A percentile compares a stretch with the other conserved stretches of the same genome.
These are phyloP conservation scores for Davidsoniella virescens DNA, from an alignment of 2,329 filamentous ascomycete species.

Conservation along the genomic window DNA sequence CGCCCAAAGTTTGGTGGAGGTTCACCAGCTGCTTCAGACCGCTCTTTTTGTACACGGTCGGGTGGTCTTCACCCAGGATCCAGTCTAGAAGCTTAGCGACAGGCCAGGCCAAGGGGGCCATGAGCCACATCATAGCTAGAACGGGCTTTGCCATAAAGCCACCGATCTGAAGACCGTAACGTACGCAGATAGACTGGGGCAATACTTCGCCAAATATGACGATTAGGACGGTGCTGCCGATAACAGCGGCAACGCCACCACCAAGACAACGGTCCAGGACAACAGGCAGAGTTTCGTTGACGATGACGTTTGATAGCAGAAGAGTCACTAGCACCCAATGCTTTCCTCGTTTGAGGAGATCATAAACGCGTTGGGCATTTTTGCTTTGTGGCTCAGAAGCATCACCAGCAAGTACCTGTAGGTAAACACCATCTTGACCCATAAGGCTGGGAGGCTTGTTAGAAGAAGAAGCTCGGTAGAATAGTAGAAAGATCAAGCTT, in stretches of 20 bases:
- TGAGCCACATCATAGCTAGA: constrained; percentile 75
- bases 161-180: constrained; percentile 87
- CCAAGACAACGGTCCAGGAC: constrained; percentile 87
- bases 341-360: constrained; percentile 72
- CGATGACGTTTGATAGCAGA: constrained; percentile 89
- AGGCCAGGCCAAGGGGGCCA: constrained; percentile 81
- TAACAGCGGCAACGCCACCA: constrained; percentile 82
- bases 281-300: constrained; percentile 91
- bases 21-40: constrained; percentile 93
- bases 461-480: not conserved
- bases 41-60: constrained; percentile 94
- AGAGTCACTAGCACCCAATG: constrained; percentile 97
- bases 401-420: constrained; percentile 83
- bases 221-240: constrained; percentile 86
- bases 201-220: constrained; percentile 97
- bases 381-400: constrained; percentile 71
- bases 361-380: constrained; percentile 67
- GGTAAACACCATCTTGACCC: constrained; percentile 83
- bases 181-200: constrained; percentile 89
- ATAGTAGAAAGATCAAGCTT: constrained; percentile 21
- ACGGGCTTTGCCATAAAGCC: constrained; percentile 87
- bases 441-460: constrained; percentile 29
- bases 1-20: constrained; percentile 78
- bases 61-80: constrained; percentile 85
- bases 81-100: constrained; percentile 90